Percentiles rank a stretch among this genome's conserved stretches.
phyloP scores from a whole-genome alignment of 768 basidiomycete species.

The Serendipita indica region DNA sequence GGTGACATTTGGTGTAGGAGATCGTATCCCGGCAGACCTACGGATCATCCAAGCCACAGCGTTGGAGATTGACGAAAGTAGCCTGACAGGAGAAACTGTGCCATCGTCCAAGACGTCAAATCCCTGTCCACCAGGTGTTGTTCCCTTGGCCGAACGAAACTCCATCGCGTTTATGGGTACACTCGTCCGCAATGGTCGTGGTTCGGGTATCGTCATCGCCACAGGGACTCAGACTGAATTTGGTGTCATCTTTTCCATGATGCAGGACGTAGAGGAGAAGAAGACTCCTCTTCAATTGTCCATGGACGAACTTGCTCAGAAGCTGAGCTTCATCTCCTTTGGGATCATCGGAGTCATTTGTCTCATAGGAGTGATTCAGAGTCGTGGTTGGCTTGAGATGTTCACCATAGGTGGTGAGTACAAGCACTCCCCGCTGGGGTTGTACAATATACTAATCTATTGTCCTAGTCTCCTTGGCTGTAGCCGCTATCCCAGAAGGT shows the following conservation, averaged over 20 bases:
- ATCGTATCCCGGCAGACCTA: constrained; percentile 88
- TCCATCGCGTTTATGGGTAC: constrained; percentile 96
- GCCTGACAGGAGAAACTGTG: constrained; percentile 83
- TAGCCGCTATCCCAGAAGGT: constrained; percentile 97
- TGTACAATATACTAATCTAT: constrained; percentile 11
- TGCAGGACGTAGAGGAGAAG: constrained; percentile 92
- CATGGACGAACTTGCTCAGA: constrained; percentile 95
- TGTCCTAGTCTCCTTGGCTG: constrained; percentile 78
- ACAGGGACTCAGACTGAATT: constrained; percentile 82
- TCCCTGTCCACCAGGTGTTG: constrained; percentile 27
- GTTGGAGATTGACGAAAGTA: constrained; percentile 90
- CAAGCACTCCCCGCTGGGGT: not conserved
- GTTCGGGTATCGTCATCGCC: constrained; percentile 74
- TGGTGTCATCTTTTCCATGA: constrained; percentile 93
- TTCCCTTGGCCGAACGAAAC: constrained; percentile 65
- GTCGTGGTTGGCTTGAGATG: constrained; percentile 89
- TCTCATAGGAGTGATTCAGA: constrained; percentile 74
- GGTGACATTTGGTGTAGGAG: constrained; percentile 77
- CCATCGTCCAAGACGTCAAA: constrained; percentile 34
- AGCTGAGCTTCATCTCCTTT: constrained; percentile 79
- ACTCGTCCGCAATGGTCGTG: constrained; percentile 80
- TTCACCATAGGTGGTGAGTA: constrained; percentile 90
- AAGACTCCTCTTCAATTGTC: constrained; percentile 82
- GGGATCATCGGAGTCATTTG: constrained; percentile 90
- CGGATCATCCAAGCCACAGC: constrained; percentile 69